phyloP scores from a whole-genome alignment of 176 grass and related monocot species.

The Musa troglodytarum region DNA sequence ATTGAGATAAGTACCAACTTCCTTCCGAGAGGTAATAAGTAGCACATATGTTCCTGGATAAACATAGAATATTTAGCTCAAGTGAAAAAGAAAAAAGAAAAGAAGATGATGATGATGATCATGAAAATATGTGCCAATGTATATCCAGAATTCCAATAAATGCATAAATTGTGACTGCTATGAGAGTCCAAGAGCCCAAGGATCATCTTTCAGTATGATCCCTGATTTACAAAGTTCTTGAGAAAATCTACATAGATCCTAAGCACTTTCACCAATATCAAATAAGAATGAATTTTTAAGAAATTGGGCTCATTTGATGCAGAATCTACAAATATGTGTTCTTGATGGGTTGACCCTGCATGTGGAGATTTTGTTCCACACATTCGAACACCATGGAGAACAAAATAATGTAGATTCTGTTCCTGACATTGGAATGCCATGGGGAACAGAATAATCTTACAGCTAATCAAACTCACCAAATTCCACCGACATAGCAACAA shows the following conservation, averaged over 20 bases:
- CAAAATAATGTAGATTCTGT: no score
- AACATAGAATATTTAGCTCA: conserved; percentile 21
- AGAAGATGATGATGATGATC: background rate
- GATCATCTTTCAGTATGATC: background rate
- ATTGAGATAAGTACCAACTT: conserved; percentile 61
- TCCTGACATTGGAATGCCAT: no score
- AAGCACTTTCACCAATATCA: background rate
- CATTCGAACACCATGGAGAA: no score
- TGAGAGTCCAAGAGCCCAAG: background rate
- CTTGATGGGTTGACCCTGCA: no score
- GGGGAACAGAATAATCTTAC: no score
- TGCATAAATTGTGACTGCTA: background rate
- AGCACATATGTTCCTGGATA: conserved; percentile 71
- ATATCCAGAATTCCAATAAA: background rate
- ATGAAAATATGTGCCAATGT: background rate
- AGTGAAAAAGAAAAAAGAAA: background rate
- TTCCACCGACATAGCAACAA: background rate
- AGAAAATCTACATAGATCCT: background rate
- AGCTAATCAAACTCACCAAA: no score
- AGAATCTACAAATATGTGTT: background rate
- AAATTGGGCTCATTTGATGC: background rate
- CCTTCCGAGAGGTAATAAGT: conserved; percentile 74
- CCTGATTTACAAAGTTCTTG: background rate
- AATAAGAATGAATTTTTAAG: background rate
- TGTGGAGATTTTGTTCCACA: no score